These are phyloP conservation scores for Pseudogymnoascus sp. DNA, from an alignment of 2,329 filamentous ascomycete species.

Conservation along the genomic window DNA sequence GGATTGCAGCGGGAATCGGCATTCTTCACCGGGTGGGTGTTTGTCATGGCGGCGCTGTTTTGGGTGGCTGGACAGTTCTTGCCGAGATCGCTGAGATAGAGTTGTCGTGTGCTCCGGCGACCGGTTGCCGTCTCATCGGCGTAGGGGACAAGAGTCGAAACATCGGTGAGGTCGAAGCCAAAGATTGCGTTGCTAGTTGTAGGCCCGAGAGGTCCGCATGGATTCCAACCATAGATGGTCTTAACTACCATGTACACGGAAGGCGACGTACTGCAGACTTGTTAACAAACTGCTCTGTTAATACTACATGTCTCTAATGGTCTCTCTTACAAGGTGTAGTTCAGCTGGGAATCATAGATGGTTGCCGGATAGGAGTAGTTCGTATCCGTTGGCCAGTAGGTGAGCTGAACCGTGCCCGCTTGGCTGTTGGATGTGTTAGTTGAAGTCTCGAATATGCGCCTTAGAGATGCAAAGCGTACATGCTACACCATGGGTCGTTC, in stretches of 20 bases:
- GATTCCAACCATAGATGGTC: constrained; percentile 29
- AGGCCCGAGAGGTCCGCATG: constrained; percentile 25
- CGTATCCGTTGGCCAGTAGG: constrained; percentile 29
- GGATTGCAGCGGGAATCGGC: constrained; percentile 28
- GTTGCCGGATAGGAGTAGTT: constrained; percentile 28
- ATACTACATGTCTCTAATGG: background rate
- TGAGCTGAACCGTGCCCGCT: constrained; percentile 28
- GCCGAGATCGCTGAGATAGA: constrained; percentile 29
- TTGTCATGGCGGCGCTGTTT: constrained; percentile 24
- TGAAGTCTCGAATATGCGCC: background rate
- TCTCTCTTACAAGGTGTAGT: constrained; percentile 29
- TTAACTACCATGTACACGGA: constrained; percentile 33
- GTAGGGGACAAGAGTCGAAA: constrained; percentile 28
- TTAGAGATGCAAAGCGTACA: background rate
- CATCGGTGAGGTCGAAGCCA: constrained; percentile 27
- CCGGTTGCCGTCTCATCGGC: constrained; percentile 13
- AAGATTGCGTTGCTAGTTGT: constrained; percentile 26
- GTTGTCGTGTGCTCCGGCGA: constrained; percentile 22
- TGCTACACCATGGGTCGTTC: background rate
- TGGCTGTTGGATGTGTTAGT: constrained; percentile 14
- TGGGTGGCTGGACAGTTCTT: constrained; percentile 28
- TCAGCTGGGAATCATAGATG: constrained; percentile 23
- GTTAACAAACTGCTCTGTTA: background rate
- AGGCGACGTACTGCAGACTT: constrained; percentile 28
- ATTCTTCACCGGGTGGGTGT: constrained; percentile 15